These are phyloP conservation scores for Collybia nuda DNA, from an alignment of 768 basidiomycete species.

Conservation along the genomic window DNA sequence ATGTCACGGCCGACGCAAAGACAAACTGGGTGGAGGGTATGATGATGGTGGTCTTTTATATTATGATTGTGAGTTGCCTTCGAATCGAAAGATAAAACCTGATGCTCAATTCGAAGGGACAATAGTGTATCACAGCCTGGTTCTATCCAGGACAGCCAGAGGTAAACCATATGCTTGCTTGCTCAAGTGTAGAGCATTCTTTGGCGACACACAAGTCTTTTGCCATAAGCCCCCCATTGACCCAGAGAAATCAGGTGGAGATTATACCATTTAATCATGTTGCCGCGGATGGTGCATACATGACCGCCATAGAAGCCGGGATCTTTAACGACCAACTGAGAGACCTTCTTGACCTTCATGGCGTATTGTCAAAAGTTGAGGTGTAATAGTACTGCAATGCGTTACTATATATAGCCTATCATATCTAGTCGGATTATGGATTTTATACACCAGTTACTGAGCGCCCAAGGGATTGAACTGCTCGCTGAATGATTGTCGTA, in stretches of 20 bases:
- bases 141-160: slow-evolving; percentile 36
- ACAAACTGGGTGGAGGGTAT: slow-evolving; percentile 78
- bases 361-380: slow-evolving; percentile 6
- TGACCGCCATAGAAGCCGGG: slow-evolving; percentile 1
- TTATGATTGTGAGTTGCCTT: slow-evolving; percentile 50
- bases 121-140: slow-evolving; percentile 26
- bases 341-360: slow-evolving; percentile 14
- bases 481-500: slow-evolving; percentile 50
- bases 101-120: no score
- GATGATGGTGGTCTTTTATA: slow-evolving; percentile 63
- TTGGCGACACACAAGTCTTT: slow-evolving; percentile 8
- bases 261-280: no score
- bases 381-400: neutral
- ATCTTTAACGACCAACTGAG: slow-evolving; percentile 16
- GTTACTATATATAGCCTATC: neutral
- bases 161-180: slow-evolving; percentile 24
- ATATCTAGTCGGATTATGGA: slow-evolving; percentile 4
- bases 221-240: neutral
- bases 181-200: slow-evolving; percentile 13
- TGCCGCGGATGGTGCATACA: no score
- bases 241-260: neutral
- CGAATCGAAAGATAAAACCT: no score
- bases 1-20: slow-evolving; percentile 73
- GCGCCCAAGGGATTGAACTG: slow-evolving; percentile 54
- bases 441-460: slow-evolving; percentile 14